A percentile compares a stretch with the other conserved stretches of the same genome.
These are phyloP conservation scores for Pseudonectria foliicola DNA, from an alignment of 2,329 filamentous ascomycete genomes.

Conservation along the genomic window DNA sequence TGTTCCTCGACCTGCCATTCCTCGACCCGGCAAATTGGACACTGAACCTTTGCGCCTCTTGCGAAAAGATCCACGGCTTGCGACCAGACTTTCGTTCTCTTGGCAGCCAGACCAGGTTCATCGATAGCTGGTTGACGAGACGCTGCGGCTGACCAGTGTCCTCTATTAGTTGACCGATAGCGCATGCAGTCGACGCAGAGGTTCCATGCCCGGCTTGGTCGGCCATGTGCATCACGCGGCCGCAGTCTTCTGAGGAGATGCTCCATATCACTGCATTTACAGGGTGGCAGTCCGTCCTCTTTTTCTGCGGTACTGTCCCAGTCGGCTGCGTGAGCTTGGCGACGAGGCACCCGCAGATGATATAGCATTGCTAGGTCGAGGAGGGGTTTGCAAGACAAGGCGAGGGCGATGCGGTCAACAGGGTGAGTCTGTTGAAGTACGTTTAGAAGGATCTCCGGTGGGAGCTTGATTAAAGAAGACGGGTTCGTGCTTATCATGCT, in stretches of 20 bases:
- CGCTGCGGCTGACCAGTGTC: slow-evolving; percentile 11
- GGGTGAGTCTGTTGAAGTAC: slow-evolving; percentile 12
- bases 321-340: slow-evolving; percentile 3
- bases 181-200: slow-evolving; percentile 17
- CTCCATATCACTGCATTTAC: slow-evolving; percentile 8
- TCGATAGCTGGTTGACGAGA: no score
- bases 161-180: slow-evolving; percentile 14
- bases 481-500: not conserved
- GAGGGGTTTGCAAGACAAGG: slow-evolving; percentile 15
- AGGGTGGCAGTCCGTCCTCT: not conserved
- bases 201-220: slow-evolving; percentile 8
- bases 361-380: slow-evolving; percentile 12
- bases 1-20: slow-evolving; percentile 1
- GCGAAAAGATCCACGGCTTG: no score
- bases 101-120: no score
- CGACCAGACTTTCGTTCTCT: slow-evolving; percentile 4
- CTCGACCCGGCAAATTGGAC: slow-evolving; percentile 12
- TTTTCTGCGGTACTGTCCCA: not conserved
- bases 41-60: slow-evolving; percentile 8
- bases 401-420: slow-evolving; percentile 12
- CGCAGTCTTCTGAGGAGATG: slow-evolving; percentile 11
- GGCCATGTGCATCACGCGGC: slow-evolving; percentile 9
- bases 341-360: slow-evolving; percentile 11
- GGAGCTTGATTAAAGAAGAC: slow-evolving; percentile 14
- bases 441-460: slow-evolving; percentile 19